Evolutionary conservation across 2,329 filamentous ascomycete genomes (phyloP).

Genomic region (Sporothrix euskadiensis): DNA sequence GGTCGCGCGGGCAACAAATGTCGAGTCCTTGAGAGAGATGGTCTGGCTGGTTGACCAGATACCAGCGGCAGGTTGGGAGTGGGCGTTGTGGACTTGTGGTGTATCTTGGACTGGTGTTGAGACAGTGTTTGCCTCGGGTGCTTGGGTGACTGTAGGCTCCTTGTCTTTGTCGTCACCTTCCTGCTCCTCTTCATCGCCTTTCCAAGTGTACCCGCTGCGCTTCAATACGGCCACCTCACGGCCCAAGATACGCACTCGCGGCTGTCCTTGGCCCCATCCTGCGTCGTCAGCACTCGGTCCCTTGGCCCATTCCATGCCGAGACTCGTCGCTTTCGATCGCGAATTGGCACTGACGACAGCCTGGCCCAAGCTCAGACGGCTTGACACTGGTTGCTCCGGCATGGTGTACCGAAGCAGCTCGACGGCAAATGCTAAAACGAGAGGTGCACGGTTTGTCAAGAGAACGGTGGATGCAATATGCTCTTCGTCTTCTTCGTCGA

Average conservation of each 20-base stretch:
- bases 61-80: conserved; percentile 31
- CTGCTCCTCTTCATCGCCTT: conserved; percentile 43
- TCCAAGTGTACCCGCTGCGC: conserved; percentile 70
- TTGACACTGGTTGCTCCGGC: conserved; percentile 83
- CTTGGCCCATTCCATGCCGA: conserved; percentile 72
- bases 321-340: conserved; percentile 69
- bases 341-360: conserved; percentile 82
- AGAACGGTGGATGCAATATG: conserved; percentile 59
- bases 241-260: conserved; percentile 69
- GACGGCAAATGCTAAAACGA: conserved; percentile 78
- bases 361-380: conserved; percentile 77
- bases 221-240: conserved; percentile 74
- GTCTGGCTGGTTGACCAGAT: conserved; percentile 55
- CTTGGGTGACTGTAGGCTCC: neutral
- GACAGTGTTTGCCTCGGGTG: neutral
- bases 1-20: conserved; percentile 58
- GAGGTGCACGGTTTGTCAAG: conserved; percentile 72
- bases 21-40: conserved; percentile 55
- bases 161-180: conserved; percentile 25
- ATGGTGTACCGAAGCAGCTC: conserved; percentile 75
- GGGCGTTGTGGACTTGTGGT: conserved; percentile 28
- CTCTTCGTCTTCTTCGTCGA: conserved; percentile 43
- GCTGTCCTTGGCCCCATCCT: conserved; percentile 74
- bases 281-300: conserved; percentile 66
- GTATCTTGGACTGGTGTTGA: conserved; percentile 25